These are phyloP conservation scores for Beauveria caledonica DNA, from an alignment of 2,329 filamentous ascomycete species.

Conservation along the genomic window DNA sequence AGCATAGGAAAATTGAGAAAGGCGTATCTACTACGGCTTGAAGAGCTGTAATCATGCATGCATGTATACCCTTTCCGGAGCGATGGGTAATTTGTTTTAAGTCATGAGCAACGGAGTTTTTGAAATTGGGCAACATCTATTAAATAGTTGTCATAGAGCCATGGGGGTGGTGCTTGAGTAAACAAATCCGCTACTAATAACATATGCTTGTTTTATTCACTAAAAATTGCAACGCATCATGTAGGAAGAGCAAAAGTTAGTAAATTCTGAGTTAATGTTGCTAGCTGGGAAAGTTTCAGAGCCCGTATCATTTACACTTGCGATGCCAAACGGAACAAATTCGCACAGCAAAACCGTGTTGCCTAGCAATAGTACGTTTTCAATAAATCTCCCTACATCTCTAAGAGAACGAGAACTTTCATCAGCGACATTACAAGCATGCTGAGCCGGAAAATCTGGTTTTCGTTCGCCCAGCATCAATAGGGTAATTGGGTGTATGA, in stretches of 20 bases:
- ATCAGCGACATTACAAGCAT: not conserved
- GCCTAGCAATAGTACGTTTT: too few species aligned
- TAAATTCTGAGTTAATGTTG: too few species aligned
- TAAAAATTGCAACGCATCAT: too few species aligned
- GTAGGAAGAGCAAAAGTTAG: too few species aligned
- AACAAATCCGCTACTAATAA: not conserved
- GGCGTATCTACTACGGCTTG: not conserved
- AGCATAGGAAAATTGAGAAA: not conserved
- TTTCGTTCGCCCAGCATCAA: too few species aligned
- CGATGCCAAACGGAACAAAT: too few species aligned
- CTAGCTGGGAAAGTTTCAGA: too few species aligned
- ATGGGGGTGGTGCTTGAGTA: not conserved
- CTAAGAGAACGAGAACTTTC: too few species aligned
- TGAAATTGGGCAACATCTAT: not conserved
- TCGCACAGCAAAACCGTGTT: too few species aligned
- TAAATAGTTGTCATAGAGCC: not conserved
- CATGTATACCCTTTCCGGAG: constrained; percentile 1
- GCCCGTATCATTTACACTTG: too few species aligned
- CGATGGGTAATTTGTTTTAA: not conserved
- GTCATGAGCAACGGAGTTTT: constrained; percentile 1
- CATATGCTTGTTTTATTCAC: not conserved
- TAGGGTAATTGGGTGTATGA: not conserved
- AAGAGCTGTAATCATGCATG: not conserved
- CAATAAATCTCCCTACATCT: too few species aligned
- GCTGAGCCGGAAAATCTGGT: too few species aligned